phyloP scores from a whole-genome alignment of 2,329 filamentous ascomycete genomes.

The Raffaelea albimanens region DNA sequence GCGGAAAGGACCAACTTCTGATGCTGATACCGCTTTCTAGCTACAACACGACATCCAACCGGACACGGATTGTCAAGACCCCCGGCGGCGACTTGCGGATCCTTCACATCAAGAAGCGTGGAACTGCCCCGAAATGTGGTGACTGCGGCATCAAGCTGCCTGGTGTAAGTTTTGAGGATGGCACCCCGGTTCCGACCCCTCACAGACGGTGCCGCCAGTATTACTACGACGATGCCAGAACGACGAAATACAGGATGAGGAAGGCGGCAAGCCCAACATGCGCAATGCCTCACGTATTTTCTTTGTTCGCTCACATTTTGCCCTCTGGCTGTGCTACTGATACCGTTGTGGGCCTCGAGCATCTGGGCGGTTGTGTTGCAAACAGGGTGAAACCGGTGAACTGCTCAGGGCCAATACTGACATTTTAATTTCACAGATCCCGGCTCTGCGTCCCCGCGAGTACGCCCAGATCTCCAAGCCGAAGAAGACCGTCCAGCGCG shows the following conservation, averaged over 20 bases:
- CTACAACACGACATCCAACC: conserved; percentile 98
- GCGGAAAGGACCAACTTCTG: neutral
- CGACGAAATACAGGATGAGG: too few relatives aligned
- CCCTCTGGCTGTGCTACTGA: too few relatives aligned
- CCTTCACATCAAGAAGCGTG: conserved; percentile 99
- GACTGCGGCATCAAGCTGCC: conserved; percentile 97
- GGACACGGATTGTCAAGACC: conserved; percentile 90
- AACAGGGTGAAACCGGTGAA: too few relatives aligned
- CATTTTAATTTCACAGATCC: conserved; percentile 36
- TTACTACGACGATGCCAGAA: too few relatives aligned
- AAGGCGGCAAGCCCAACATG: too few relatives aligned
- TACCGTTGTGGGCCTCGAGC: too few relatives aligned
- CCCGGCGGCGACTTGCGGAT: conserved; percentile 92
- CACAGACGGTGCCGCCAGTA: too few relatives aligned
- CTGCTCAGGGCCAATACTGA: too few relatives aligned
- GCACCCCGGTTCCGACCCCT: neutral
- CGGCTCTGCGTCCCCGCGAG: conserved; percentile 95
- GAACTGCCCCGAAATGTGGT: conserved; percentile 96
- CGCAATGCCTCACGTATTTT: too few relatives aligned
- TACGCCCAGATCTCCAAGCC: conserved; percentile 95
- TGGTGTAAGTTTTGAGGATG: conserved; percentile 76
- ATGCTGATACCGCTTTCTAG: conserved; percentile 31
- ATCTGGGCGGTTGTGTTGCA: too few relatives aligned
- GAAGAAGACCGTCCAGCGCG: conserved; percentile 98
- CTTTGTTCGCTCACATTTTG: too few relatives aligned